These are phyloP conservation scores for Ceratobasidium sp. DNA, from an alignment of 1,284 basidiomycete species.

Conservation along the genomic window DNA sequence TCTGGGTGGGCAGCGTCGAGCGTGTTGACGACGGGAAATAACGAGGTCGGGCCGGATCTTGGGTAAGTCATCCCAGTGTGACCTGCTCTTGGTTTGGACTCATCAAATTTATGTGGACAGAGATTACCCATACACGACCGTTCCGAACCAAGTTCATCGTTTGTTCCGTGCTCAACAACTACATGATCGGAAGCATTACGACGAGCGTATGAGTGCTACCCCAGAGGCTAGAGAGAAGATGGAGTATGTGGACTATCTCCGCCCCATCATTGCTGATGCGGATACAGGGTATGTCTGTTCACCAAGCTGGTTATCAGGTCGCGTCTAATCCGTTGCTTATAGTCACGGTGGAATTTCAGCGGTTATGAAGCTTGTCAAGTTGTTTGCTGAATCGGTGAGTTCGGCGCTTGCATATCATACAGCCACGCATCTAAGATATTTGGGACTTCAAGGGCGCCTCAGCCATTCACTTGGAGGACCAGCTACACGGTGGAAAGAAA, in stretches of 20 bases:
- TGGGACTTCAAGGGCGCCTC: slow-evolving; percentile 69
- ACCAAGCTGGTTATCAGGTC: not conserved
- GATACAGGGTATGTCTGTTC: slow-evolving; percentile 79
- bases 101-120: slow-evolving; percentile 23
- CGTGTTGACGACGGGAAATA: slow-evolving; percentile 85
- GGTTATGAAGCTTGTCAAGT: slow-evolving; percentile 94
- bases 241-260: slow-evolving; percentile 84
- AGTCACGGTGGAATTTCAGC: slow-evolving; percentile 92
- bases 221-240: slow-evolving; percentile 69
- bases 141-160: slow-evolving; percentile 89
- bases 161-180: slow-evolving; percentile 85
- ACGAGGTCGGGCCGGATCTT: slow-evolving; percentile 98
- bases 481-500: slow-evolving; percentile 91
- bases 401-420: slow-evolving; percentile 3
- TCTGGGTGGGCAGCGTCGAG: slow-evolving; percentile 94
- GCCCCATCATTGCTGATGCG: slow-evolving; percentile 93
- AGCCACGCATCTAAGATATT: slow-evolving; percentile 1
- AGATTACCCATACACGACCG: slow-evolving; percentile 93
- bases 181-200: slow-evolving; percentile 86
- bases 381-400: slow-evolving; percentile 85
- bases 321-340: too few species aligned
- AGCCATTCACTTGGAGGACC: slow-evolving; percentile 90
- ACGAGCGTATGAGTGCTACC: slow-evolving; percentile 76
- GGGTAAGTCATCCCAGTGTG: slow-evolving; percentile 62
- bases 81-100: slow-evolving; percentile 27